Conservation (phyloP, 352 stramenopile species). For the Aphanomyces stellatus region DNA sequence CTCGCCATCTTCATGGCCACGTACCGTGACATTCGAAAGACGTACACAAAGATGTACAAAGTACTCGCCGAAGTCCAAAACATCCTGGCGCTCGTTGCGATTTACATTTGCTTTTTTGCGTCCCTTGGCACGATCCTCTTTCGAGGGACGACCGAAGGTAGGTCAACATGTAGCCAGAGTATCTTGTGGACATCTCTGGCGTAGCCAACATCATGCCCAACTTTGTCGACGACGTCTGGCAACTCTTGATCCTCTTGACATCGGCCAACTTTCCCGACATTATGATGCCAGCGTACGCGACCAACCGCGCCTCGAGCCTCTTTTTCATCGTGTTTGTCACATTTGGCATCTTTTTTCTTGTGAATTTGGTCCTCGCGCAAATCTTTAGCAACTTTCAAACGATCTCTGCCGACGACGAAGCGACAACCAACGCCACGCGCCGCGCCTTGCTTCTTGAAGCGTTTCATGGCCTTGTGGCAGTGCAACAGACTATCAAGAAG, state of each 20-base stretch:
- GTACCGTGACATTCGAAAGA: not conserved
- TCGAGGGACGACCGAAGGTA: constrained; percentile 40
- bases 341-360: constrained; percentile 64
- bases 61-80: constrained; percentile 16
- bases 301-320: constrained; percentile 32
- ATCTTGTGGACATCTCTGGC: constrained; percentile 24
- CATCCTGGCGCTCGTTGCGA: constrained; percentile 23
- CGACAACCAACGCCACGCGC: too few relatives aligned
- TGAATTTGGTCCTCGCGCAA: constrained; percentile 68
- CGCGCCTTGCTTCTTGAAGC: too few relatives aligned
- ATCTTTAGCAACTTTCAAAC: constrained; percentile 61
- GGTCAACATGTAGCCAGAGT: constrained; percentile 25
- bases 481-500: too few relatives aligned
- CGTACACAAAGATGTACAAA: constrained; percentile 1
- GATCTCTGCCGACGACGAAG: constrained; percentile 25
- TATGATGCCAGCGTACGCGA: constrained; percentile 60
- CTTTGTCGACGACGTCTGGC: constrained; percentile 45
- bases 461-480: too few relatives aligned
- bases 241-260: constrained; percentile 58
- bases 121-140: constrained; percentile 62
- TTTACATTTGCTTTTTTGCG: constrained; percentile 49
- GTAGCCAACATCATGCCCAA: constrained; percentile 39
- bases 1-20: constrained; percentile 1
- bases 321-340: constrained; percentile 68
- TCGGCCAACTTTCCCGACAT: constrained; percentile 78